Conservation (phyloP, 2,329 filamentous ascomycete species). For the Alternaria ethzedia region DNA sequence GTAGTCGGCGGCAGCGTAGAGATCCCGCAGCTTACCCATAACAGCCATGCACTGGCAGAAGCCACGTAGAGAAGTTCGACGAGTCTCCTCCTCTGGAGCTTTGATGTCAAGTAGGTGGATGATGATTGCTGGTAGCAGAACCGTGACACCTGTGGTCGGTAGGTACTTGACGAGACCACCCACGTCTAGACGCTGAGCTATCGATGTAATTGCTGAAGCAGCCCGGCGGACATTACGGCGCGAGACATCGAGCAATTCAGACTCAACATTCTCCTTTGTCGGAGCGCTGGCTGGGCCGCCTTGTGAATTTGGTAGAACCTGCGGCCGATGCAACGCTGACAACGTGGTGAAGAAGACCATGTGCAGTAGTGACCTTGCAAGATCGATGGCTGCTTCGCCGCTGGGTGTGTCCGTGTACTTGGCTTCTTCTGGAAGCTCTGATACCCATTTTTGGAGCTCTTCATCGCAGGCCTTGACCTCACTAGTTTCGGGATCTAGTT, state of each 20-base stretch:
- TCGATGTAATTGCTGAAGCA: constrained; percentile 82
- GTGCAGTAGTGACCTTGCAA: constrained; percentile 86
- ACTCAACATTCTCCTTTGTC: constrained; percentile 42
- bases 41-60: constrained; percentile 94
- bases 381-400: constrained; percentile 63
- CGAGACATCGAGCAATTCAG: constrained; percentile 81
- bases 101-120: constrained; percentile 94
- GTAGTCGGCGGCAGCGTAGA: constrained; percentile 93
- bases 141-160: constrained; percentile 88
- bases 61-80: constrained; percentile 75
- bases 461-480: constrained; percentile 80
- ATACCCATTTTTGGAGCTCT: constrained; percentile 79
- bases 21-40: constrained; percentile 83
- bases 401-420: constrained; percentile 69
- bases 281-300: constrained; percentile 56
- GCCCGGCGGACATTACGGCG: constrained; percentile 82
- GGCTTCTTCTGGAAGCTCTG: constrained; percentile 73
- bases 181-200: constrained; percentile 77
- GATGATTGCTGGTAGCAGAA: constrained; percentile 89
- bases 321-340: constrained; percentile 87
- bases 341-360: constrained; percentile 94
- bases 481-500: constrained; percentile 79
- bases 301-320: constrained; percentile 80
- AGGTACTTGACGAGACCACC: constrained; percentile 78
- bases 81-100: constrained; percentile 73